Evolutionary conservation across 371 early-diverging fungal species (phyloP).

Genomic region (Haplosporangium sp.): DNA sequence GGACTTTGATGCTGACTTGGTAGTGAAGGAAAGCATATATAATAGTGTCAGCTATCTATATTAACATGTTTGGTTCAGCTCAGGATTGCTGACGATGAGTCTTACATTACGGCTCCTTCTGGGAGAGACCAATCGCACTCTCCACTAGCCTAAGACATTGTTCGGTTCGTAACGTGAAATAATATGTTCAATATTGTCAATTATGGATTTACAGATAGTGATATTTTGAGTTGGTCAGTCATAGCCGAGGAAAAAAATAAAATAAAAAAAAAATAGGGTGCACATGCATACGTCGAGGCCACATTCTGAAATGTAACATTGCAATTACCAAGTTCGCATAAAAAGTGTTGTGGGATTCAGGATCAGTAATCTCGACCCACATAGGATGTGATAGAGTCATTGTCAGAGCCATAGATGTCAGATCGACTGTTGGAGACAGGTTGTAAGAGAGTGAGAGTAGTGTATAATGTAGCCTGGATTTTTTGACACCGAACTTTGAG

Average conservation of each 20-base stretch:
- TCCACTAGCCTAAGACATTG: constrained; percentile 58
- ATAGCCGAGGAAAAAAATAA: no score
- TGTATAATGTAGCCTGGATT: neutral
- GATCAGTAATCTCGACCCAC: constrained; percentile 89
- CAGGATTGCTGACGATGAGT: neutral
- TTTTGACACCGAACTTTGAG: no score
- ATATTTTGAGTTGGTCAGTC: no score
- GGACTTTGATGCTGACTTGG: constrained; percentile 69
- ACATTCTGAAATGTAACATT: neutral
- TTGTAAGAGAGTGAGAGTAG: neutral
- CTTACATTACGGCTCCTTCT: constrained; percentile 63
- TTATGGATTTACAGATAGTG: no score
- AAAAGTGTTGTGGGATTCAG: constrained; percentile 80
- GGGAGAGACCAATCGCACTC: constrained; percentile 65
- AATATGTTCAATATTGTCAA: no score
- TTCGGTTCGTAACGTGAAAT: no score
- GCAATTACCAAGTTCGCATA: constrained; percentile 83
- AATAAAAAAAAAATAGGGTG: neutral
- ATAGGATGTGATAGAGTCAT: constrained; percentile 29
- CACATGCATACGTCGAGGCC: neutral
- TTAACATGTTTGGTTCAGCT: neutral
- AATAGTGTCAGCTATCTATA: neutral
- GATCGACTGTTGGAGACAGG: neutral
- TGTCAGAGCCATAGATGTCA: constrained; percentile 23
- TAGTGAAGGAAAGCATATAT: neutral